phyloP scores from a whole-genome alignment of 257 asterid genomes.

The Forsythia suspensa region DNA sequence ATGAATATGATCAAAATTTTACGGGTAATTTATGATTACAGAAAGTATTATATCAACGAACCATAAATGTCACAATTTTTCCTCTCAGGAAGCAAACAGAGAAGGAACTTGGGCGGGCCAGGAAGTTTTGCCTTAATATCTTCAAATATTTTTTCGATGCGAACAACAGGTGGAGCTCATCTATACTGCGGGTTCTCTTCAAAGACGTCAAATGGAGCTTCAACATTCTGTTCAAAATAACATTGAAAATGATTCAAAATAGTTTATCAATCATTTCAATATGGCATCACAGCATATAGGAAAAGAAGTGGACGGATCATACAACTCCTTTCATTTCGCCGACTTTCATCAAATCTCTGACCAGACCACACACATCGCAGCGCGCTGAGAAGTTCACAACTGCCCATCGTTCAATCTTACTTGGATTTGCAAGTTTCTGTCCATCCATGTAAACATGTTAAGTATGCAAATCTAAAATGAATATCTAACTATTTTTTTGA shows the following conservation, averaged over 20 bases:
- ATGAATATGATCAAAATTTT: no score
- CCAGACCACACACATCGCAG: slow-evolving; percentile 57
- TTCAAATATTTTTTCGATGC: slow-evolving; percentile 83
- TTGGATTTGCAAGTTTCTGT: slow-evolving; percentile 64
- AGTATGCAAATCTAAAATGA: neutral
- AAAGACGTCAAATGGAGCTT: slow-evolving; percentile 43
- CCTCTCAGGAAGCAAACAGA: slow-evolving; percentile 79
- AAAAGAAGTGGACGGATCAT: slow-evolving; percentile 29
- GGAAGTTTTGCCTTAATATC: slow-evolving; percentile 61
- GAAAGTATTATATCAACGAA: neutral
- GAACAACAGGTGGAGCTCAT: slow-evolving; percentile 62
- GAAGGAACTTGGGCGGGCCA: slow-evolving; percentile 71
- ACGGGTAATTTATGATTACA: neutral
- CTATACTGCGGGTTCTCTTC: slow-evolving; percentile 61
- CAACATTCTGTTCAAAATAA: slow-evolving; percentile 46
- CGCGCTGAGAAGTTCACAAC: slow-evolving; percentile 90
- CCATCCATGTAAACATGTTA: slow-evolving; percentile 3
- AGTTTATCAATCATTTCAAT: neutral
- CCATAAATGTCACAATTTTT: slow-evolving; percentile 54
- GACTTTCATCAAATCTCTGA: slow-evolving; percentile 61
- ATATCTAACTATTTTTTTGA: neutral
- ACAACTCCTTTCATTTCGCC: slow-evolving; percentile 82
- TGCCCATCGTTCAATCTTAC: slow-evolving; percentile 78
- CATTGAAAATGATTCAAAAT: neutral
- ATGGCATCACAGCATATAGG: neutral